phyloP scores from a whole-genome alignment of 73 alveolate species.

The Paraurostyla sp. region DNA sequence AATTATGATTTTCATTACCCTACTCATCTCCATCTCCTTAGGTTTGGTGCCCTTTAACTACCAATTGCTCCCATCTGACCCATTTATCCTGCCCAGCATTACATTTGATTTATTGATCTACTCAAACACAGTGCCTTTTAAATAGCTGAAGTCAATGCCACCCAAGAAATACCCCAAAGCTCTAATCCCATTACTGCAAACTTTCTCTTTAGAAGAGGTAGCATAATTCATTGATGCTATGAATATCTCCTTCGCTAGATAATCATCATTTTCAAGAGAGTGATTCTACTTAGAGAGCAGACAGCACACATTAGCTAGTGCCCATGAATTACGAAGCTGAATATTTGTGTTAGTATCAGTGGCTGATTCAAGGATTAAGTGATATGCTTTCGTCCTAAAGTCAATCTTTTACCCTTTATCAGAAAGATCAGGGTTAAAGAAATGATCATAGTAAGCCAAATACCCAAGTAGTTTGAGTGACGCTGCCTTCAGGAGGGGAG shows the following conservation, averaged over 20 bases:
- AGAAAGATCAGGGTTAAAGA: constrained; percentile 1
- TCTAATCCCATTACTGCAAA: constrained; percentile 66
- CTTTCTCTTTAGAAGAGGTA: constrained; percentile 56
- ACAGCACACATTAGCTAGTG: constrained; percentile 69
- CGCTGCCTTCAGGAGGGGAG: constrained; percentile 56
- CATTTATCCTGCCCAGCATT: no score
- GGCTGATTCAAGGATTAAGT: not conserved
- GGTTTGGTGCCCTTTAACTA: no score
- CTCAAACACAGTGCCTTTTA: not conserved
- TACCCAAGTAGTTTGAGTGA: constrained; percentile 62
- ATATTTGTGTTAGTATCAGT: constrained; percentile 54
- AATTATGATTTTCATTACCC: constrained; percentile 27
- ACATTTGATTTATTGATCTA: not conserved
- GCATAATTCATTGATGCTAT: constrained; percentile 29
- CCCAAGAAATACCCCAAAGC: constrained; percentile 62
- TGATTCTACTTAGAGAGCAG: no score
- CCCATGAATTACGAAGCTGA: constrained; percentile 63
- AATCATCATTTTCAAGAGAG: no score
- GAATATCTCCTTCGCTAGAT: constrained; percentile 12
- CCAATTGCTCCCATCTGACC: no score
- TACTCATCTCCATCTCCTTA: no score
- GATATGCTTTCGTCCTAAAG: constrained; percentile 23
- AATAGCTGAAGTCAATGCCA: not conserved
- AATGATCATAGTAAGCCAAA: constrained; percentile 19
- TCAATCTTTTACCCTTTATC: no score